Base-by-base conservation (phyloP, 768 basidiomycete genomes). In the Chalciporus piperatus region DNA sequence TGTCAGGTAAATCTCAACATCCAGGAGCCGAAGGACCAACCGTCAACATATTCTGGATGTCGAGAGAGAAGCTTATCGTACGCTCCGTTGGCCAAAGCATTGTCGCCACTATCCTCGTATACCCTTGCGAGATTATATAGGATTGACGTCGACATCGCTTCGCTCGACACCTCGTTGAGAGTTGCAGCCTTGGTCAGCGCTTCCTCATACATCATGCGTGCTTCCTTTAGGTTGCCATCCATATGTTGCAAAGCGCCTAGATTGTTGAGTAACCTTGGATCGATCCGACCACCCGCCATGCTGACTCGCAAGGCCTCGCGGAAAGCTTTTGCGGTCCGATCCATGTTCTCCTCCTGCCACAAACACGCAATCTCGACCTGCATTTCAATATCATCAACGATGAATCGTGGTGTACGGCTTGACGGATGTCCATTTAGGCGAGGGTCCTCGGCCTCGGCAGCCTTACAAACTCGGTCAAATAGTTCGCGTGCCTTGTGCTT, bases 21-120 rank as follows among this genome's bases (percentile, higher is more conserved):
- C 10, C 13, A 48, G 32, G 33, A 39, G 25, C 7, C n/a, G 28
- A 33, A 45, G 47, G 30, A 74, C 87, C 42, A 58, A 96, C 95
- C 96, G 65, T 98, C 96, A 20, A 94, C 81, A 65, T 96, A 98
- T 71, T 98, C 97, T 1, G 95, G 92, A 75, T 98, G 96, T 47
- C 88, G 78, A n/a, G 82, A 73, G 32, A 98, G 70, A 9, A 98
- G 76, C 68, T 93, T 92, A 43, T 86, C 82, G 60, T 95, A 98
- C 2, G 91, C 92, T 58, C 88, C 90, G 56, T 78, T 85, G 2
- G 96, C 95, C 54, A 85, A 76, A 2, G 70, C 76, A 5, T 78
- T 76, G 32, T 91, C 85, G 1, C 87, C 87, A 47, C 81, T 76
- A 42, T 93, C 92, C 68, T 99, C 97, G 60, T 93, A 95, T 14